Evolutionary conservation across 1,284 basidiomycete genomes (phyloP), one percentile per base, ranked within the genome.

Genomic region (Neotropicomus parvogracilis): DNA sequence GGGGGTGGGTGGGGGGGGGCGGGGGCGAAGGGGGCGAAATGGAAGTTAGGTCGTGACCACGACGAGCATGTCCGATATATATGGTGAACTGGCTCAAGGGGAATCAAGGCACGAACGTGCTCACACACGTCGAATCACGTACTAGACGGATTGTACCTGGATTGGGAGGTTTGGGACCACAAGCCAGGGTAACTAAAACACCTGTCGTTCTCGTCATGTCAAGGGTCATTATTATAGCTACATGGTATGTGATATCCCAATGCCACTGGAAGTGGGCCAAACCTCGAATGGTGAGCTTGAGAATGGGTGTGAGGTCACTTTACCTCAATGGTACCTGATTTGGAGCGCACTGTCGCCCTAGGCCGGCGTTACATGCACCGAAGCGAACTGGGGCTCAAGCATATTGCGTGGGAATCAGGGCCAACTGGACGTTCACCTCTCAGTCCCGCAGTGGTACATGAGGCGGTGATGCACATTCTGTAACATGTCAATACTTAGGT

Each of bases 31-130:
- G n/a, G 17, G 16, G 21, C 6, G 34, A 14, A 13, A 20, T 14
- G 31, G n/a, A n/a, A n/a, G 17, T 21, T 16, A 14, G 14, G 14
- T 4, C n/a, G 11, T 5, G 3, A 9, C 12, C 8, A 13, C 3
- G 6, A 48, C 3, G 3, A 4, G 3, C 33, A 7, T 3, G n/a
- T 19, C 5, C 12, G 10, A 42, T 53, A 48, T 48, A 42, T 24
- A 27, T 16, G n/a, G 17, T 13, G 32, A 17, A 9, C 28, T 10
- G 26, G 29, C 26, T 13, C 6, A 20, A 21, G 16, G 19, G 17
- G 33, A 36, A 42, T 14, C 12, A 21, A 5, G 34, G 17, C 33
- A 48, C 38, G 32, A 56, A 53, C 40, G 44, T 47, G 43, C 21
- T 17, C 27, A 10, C n/a, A n/a, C n/a, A n/a, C n/a, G n/a, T n/a